These are phyloP conservation scores for Aureobasidium mangrovei DNA, from an alignment of 2,329 filamentous ascomycete genomes.

Conservation along the genomic window DNA sequence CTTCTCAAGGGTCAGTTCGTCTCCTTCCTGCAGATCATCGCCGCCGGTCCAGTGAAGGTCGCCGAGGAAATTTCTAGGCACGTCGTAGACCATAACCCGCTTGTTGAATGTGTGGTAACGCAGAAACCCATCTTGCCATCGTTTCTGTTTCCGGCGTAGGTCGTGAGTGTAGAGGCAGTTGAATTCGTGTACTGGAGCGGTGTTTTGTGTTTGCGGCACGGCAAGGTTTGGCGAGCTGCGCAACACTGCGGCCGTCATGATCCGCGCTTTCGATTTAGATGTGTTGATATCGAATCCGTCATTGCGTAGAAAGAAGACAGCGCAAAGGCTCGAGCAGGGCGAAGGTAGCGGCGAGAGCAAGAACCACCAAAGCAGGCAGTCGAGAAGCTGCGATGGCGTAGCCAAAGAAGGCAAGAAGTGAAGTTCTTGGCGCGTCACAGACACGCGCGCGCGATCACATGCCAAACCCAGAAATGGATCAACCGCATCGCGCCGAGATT, in stretches of 20 bases:
- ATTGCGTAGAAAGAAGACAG: neutral
- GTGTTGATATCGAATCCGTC: neutral
- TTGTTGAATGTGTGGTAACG: conserved; percentile 88
- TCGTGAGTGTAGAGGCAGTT: conserved; percentile 83
- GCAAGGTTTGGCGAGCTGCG: conserved; percentile 29
- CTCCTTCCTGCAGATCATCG: conserved; percentile 64
- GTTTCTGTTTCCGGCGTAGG: conserved; percentile 74
- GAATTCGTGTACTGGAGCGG: conserved; percentile 71
- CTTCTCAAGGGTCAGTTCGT: conserved; percentile 71
- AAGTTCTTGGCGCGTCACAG: conserved; percentile 3
- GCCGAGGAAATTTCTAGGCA: conserved; percentile 68
- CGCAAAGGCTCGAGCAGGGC: neutral
- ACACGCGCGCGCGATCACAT: neutral
- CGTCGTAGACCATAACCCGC: conserved; percentile 83
- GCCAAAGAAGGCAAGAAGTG: neutral
- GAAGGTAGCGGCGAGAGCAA: neutral
- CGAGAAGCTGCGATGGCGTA: neutral
- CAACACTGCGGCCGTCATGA: conserved; percentile 27
- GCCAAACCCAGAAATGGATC: too few species aligned
- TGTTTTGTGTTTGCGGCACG: conserved; percentile 49
- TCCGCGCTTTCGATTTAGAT: conserved; percentile 3
- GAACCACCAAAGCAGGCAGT: neutral
- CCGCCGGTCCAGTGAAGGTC: conserved; percentile 72
- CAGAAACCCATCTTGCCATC: conserved; percentile 87
- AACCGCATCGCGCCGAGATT: too few species aligned